These are phyloP conservation scores for Clarkia xantiana DNA, from an alignment of 345 rosid genomes.

Conservation along the genomic window DNA sequence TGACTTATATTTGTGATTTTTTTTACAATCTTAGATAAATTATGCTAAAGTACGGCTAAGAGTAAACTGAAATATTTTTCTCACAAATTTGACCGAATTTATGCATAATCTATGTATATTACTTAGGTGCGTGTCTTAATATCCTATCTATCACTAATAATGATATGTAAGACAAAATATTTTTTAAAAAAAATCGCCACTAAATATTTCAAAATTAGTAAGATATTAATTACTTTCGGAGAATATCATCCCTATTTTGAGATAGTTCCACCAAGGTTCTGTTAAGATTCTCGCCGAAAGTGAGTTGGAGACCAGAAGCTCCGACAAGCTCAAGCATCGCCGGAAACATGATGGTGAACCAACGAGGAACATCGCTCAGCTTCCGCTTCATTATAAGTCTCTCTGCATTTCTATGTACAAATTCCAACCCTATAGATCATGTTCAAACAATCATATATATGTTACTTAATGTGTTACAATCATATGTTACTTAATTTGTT, in stretches of 20 bases:
- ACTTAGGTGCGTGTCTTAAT: too few species aligned
- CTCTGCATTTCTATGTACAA: slow-evolving; percentile 23
- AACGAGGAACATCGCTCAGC: slow-evolving; percentile 46
- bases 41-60: background rate
- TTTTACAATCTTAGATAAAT: too few species aligned
- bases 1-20: too few species aligned
- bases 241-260: slow-evolving; percentile 20
- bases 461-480: slow-evolving; percentile 11
- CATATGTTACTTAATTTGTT: too few species aligned
- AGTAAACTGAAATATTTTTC: too few species aligned
- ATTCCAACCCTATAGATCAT: slow-evolving; percentile 29
- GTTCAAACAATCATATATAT: slow-evolving; percentile 16
- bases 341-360: slow-evolving; percentile 33
- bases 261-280: slow-evolving; percentile 12
- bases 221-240: slow-evolving; percentile 19
- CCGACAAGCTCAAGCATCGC: slow-evolving; percentile 23
- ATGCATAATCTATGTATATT: too few species aligned
- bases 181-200: too few species aligned
- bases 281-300: slow-evolving; percentile 10
- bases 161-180: background rate
- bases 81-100: too few species aligned
- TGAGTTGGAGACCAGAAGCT: slow-evolving; percentile 20
- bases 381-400: slow-evolving; percentile 25
- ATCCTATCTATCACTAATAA: too few species aligned
- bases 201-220: too few species aligned